phyloP scores from a whole-genome alignment of 1,139 yeast species.

The Protomyces arabidopsidicola region DNA sequence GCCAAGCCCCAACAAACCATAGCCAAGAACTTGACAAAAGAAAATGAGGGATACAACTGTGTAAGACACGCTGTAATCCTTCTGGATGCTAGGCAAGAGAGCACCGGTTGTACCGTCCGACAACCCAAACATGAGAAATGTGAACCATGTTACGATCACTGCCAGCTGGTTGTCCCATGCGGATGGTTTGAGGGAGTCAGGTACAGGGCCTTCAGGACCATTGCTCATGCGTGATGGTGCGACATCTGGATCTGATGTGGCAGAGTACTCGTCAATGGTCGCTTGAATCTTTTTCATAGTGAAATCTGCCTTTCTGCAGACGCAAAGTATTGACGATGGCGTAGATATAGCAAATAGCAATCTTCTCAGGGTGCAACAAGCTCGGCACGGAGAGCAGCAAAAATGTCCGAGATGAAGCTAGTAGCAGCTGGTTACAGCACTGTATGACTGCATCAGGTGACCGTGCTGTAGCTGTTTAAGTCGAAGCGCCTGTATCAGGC shows the following conservation, averaged over 20 bases:
- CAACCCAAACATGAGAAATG: conserved; percentile 37
- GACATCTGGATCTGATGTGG: no score
- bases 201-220: neutral
- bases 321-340: no score
- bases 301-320: no score
- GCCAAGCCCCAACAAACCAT: conserved; percentile 45
- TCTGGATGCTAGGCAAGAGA: conserved; percentile 46
- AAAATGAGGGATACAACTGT: conserved; percentile 47
- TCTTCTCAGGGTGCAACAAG: no score
- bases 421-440: no score
- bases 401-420: neutral
- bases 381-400: neutral
- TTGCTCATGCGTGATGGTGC: no score
- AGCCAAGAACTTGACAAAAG: conserved; percentile 48
- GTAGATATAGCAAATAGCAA: no score
- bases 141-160: conserved; percentile 16
- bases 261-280: no score
- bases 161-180: conserved; percentile 9
- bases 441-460: no score
- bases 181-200: conserved; percentile 1
- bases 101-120: conserved; percentile 51
- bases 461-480: no score
- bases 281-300: no score
- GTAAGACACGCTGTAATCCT: conserved; percentile 40
- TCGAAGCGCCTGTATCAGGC: no score